A percentile compares a stretch with the other conserved stretches of the same genome.
Conservation (phyloP, 495 filamentous ascomycete genomes). For the Tuber magnatum region DNA sequence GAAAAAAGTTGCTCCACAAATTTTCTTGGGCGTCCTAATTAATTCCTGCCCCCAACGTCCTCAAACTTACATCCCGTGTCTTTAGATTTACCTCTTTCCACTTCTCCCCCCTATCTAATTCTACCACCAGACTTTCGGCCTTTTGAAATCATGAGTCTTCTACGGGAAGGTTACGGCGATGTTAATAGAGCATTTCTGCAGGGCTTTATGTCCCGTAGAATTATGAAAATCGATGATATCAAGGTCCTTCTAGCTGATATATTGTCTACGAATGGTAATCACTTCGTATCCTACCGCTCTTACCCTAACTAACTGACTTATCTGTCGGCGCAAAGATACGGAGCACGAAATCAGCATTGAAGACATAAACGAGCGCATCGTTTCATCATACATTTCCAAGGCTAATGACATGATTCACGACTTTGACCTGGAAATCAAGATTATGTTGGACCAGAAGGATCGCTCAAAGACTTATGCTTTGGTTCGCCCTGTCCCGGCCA, state of each 20-base stretch:
- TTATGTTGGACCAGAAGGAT: slow-evolving; percentile 58
- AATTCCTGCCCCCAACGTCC: background rate
- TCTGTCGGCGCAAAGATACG: slow-evolving; percentile 3
- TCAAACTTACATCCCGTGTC: slow-evolving; percentile 5
- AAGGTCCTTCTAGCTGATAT: slow-evolving; percentile 71
- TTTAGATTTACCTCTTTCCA: background rate
- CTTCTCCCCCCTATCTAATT: background rate
- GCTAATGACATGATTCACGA: slow-evolving; percentile 65
- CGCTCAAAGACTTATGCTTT: slow-evolving; percentile 42
- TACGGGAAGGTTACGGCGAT: slow-evolving; percentile 47
- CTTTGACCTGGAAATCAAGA: slow-evolving; percentile 82
- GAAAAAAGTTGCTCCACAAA: no score
- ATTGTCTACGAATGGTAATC: slow-evolving; percentile 49
- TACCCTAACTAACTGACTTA: background rate
- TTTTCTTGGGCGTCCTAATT: no score
- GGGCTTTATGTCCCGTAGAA: slow-evolving; percentile 70
- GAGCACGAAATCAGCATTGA: slow-evolving; percentile 38
- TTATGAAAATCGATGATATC: slow-evolving; percentile 66
- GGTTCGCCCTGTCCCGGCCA: slow-evolving; percentile 7
- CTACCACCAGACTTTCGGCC: background rate
- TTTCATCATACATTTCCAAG: slow-evolving; percentile 59
- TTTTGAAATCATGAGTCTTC: slow-evolving; percentile 20
- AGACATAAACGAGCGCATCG: slow-evolving; percentile 60
- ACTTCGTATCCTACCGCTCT: background rate
- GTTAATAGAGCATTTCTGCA: slow-evolving; percentile 88